Percentiles rank a stretch among this genome's conserved stretches.
Evolutionary conservation across 768 basidiomycete genomes (phyloP).

Genomic region (Leccinum pellstonianum): DNA sequence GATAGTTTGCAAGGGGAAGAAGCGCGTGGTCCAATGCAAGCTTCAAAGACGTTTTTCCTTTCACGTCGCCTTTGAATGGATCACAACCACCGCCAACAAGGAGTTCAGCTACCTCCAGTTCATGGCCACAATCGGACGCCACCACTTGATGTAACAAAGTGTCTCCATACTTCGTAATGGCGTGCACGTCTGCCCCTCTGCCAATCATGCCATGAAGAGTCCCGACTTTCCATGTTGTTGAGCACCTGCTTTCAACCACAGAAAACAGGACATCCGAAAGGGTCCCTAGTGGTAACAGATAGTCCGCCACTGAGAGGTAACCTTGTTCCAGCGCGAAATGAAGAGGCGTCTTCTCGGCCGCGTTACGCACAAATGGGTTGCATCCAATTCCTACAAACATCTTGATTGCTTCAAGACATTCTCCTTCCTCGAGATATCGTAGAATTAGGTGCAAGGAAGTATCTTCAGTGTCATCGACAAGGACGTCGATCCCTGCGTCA

Average conservation of each 20-base stretch:
- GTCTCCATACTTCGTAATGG: background rate
- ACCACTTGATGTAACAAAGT: background rate
- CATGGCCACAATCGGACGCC: background rate
- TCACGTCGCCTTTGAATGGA: background rate
- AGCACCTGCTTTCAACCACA: background rate
- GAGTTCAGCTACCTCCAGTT: slow-evolving; percentile 1
- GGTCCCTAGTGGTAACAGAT: background rate
- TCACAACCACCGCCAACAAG: slow-evolving; percentile 12
- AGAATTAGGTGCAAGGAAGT: background rate
- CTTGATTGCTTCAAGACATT: background rate
- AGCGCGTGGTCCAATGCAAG: background rate
- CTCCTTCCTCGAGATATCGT: background rate
- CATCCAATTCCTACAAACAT: background rate
- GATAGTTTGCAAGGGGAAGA: background rate
- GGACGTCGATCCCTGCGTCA: background rate
- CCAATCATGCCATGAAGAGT: background rate
- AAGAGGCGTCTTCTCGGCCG: background rate
- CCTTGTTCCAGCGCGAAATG: background rate
- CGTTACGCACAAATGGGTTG: background rate
- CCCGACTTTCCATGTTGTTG: background rate
- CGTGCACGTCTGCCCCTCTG: background rate
- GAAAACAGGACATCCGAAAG: background rate
- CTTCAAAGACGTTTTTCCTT: slow-evolving; percentile 6
- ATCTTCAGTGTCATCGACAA: background rate
- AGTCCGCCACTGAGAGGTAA: background rate